phyloP scores from a whole-genome alignment of 129 eudicot species.

The Chrysanthemum makinoi region DNA sequence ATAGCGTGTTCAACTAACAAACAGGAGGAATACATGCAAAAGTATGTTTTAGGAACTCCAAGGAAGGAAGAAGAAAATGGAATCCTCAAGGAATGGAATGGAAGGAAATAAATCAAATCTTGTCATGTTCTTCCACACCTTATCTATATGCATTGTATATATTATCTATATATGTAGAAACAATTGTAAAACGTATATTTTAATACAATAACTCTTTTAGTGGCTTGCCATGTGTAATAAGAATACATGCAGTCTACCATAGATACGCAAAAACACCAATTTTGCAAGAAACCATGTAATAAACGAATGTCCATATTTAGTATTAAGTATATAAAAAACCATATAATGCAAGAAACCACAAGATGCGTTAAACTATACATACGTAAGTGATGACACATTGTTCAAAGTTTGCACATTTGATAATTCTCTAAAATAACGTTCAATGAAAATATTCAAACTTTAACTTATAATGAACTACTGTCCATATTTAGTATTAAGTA shows the following conservation, averaged over 20 bases:
- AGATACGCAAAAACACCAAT: too few relatives aligned
- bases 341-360: too few relatives aligned
- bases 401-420: background rate
- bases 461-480: conserved; percentile 4
- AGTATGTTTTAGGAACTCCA: background rate
- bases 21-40: background rate
- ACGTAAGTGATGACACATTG: conserved; percentile 5
- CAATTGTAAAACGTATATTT: background rate
- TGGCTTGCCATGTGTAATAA: conserved; percentile 1
- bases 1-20: background rate
- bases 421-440: background rate
- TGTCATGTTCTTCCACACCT: conserved; percentile 33
- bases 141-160: conserved; percentile 22
- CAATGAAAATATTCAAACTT: too few relatives aligned
- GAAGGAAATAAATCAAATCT: conserved; percentile 17
- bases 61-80: background rate
- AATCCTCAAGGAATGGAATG: conserved; percentile 24
- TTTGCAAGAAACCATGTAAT: too few relatives aligned
- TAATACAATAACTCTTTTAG: conserved; percentile 12
- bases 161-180: background rate
- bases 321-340: too few relatives aligned
- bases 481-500: background rate
- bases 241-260: background rate
- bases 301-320: too few relatives aligned
- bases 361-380: background rate